phyloP scores from a whole-genome alignment of 768 basidiomycete genomes.

The Mycena latifolia region DNA sequence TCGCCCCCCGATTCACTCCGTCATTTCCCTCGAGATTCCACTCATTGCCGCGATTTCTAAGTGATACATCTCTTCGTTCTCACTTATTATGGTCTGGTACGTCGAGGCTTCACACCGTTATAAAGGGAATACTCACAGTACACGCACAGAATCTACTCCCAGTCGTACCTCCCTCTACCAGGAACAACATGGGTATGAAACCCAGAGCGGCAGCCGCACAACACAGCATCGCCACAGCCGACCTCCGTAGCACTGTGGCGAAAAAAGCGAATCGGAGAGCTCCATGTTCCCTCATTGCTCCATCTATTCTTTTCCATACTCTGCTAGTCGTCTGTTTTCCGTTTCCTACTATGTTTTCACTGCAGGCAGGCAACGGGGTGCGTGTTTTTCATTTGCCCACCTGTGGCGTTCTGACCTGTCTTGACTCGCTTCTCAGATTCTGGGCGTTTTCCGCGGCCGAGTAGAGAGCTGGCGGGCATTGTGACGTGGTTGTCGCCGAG shows the following conservation, averaged over 20 bases:
- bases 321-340: neutral
- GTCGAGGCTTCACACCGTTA: conserved; percentile 4
- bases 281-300: neutral
- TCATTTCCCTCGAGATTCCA: too few relatives aligned
- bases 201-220: neutral
- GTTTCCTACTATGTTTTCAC: neutral
- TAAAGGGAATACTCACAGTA: conserved; percentile 9
- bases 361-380: conserved; percentile 18
- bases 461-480: neutral
- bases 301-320: neutral
- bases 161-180: neutral
- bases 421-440: neutral
- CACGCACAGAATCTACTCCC: neutral
- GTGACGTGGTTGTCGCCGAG: neutral
- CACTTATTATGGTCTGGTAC: neutral
- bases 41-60: neutral
- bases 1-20: too few relatives aligned
- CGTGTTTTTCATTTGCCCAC: conserved; percentile 35
- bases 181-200: neutral
- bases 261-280: neutral
- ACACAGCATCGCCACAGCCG: conserved; percentile 17
- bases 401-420: conserved; percentile 1
- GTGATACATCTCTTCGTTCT: neutral
- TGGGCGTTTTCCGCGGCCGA: neutral
- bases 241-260: conserved; percentile 1